phyloP scores from a whole-genome alignment of 345 rosid species.

The Citrus australasica region DNA sequence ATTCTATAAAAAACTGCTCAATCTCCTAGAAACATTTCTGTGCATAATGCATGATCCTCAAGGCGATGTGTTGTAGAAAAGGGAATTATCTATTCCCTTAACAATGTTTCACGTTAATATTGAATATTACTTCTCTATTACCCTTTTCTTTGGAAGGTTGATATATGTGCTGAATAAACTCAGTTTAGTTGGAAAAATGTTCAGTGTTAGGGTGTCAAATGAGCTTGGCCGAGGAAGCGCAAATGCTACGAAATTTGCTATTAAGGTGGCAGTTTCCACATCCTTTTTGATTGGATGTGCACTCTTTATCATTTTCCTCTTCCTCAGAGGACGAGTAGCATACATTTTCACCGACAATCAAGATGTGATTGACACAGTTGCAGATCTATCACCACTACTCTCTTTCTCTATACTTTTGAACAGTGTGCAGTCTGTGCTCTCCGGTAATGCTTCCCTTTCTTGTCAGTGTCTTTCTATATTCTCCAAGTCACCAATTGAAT shows the following conservation, averaged over 20 bases:
- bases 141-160: neutral
- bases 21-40: neutral
- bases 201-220: slow-evolving; percentile 77
- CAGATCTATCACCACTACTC: slow-evolving; percentile 62
- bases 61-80: neutral
- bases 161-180: neutral
- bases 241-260: slow-evolving; percentile 52
- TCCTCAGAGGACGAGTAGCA: slow-evolving; percentile 51
- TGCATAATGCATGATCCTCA: neutral
- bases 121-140: neutral
- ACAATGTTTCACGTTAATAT: too few species aligned
- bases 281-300: slow-evolving; percentile 54
- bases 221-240: slow-evolving; percentile 76
- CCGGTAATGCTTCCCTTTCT: slow-evolving; percentile 37
- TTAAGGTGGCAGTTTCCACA: slow-evolving; percentile 30
- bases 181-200: neutral
- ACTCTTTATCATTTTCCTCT: slow-evolving; percentile 41
- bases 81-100: neutral
- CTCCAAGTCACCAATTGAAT: neutral
- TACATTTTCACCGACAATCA: slow-evolving; percentile 56
- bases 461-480: neutral
- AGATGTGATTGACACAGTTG: slow-evolving; percentile 59
- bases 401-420: slow-evolving; percentile 72
- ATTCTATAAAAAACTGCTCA: neutral
- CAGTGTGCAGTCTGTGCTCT: slow-evolving; percentile 83